Conservation (phyloP, 108 stramenopile species). For the Nannochloropsis salina region DNA sequence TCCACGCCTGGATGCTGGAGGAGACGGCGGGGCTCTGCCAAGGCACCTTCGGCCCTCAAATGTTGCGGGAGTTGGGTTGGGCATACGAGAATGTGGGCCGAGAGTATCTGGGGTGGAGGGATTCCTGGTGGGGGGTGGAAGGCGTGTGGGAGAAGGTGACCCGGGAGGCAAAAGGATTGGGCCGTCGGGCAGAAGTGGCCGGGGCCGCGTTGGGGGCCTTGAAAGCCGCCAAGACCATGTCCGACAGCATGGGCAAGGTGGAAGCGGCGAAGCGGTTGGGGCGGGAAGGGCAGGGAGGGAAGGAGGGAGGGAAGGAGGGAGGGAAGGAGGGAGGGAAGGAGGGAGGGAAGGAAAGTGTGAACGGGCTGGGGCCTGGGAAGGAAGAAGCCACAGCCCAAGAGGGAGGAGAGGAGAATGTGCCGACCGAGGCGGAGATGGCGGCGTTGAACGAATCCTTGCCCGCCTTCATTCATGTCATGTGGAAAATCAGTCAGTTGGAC, state of each 20-base stretch:
- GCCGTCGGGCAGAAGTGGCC: neutral
- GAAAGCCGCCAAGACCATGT: neutral
- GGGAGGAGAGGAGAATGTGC: neutral
- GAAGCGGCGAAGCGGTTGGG: neutral
- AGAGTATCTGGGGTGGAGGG: neutral
- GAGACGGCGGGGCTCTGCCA: neutral
- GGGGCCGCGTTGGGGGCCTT: neutral
- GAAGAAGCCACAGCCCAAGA: neutral
- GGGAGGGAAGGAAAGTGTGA: neutral
- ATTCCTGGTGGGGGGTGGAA: neutral
- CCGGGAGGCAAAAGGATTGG: neutral
- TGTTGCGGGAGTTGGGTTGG: neutral
- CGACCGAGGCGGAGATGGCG: neutral
- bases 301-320: neutral
- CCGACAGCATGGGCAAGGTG: constrained; percentile 3
- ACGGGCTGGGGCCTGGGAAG: neutral
- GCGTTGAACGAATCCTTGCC: neutral
- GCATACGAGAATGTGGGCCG: neutral
- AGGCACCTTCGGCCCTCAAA: neutral
- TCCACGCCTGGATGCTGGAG: neutral
- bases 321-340: neutral
- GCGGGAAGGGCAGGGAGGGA: neutral
- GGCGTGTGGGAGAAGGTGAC: neutral
- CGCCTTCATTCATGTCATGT: neutral
- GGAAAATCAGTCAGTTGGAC: neutral